A percentile compares a stretch with the other conserved stretches of the same genome.
These are phyloP conservation scores for Trichomonas gallinae DNA, from an alignment of 208 protist species.

Conservation along the genomic window DNA sequence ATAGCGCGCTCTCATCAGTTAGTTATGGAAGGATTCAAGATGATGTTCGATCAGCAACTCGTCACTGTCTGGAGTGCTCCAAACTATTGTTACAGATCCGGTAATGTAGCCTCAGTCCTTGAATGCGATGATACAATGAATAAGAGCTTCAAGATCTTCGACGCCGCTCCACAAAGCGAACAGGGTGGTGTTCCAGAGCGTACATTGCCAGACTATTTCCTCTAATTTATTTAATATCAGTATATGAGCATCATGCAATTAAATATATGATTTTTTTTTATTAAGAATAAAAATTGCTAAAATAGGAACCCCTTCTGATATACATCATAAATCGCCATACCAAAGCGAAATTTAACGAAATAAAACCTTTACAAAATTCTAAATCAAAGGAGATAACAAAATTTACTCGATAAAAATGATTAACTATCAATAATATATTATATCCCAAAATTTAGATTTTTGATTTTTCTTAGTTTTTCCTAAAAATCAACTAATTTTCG, in stretches of 20 bases:
- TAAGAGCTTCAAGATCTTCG: slow-evolving; percentile 71
- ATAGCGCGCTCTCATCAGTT: slow-evolving; percentile 69
- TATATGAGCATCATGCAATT: background rate
- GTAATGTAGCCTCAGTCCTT: slow-evolving; percentile 66
- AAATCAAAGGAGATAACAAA: too few species aligned
- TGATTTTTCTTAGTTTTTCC: too few species aligned
- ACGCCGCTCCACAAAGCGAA: slow-evolving; percentile 77
- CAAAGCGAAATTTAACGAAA: too few species aligned
- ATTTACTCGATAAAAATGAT: too few species aligned
- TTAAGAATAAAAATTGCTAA: background rate
- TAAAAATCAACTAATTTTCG: too few species aligned
- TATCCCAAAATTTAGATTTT: too few species aligned
- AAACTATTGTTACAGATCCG: slow-evolving; percentile 52
- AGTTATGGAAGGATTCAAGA: slow-evolving; percentile 71
- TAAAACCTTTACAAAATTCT: too few species aligned
- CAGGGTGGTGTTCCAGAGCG: slow-evolving; percentile 34
- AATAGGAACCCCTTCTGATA: too few species aligned
- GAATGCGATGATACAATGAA: slow-evolving; percentile 37
- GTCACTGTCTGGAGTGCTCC: slow-evolving; percentile 74
- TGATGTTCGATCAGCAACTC: slow-evolving; percentile 59
- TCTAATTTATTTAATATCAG: background rate
- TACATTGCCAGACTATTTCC: slow-evolving; percentile 12
- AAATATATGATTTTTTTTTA: background rate
- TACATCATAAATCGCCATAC: too few species aligned
- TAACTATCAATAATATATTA: too few species aligned